Evolutionary conservation across 2,329 filamentous ascomycete genomes (phyloP), one percentile per base, ranked within the genome.

Genomic region (Pseudodiploospora longispora): DNA sequence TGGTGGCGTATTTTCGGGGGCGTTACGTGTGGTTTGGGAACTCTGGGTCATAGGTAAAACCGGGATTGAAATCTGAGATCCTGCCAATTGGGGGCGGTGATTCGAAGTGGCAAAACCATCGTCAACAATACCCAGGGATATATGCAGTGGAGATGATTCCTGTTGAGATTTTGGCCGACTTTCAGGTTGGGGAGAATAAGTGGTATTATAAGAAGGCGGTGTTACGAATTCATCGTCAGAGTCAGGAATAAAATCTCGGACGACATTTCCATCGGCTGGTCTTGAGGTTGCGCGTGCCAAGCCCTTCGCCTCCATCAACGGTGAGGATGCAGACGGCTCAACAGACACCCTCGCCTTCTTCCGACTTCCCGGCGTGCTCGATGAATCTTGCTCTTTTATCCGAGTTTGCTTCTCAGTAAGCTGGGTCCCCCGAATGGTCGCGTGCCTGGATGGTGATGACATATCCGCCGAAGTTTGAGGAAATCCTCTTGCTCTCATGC

Each of bases 221-320:
- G 54, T 72, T 34, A 72, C 52, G 36, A 70, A 72, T 36, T 79
- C 75, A 36, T 79, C 76, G 37, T 80, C 76, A 0, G 76, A 80
- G 51, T 80, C 76, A 41, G 72, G 66, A 35, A 80, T 71, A 6
- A 76, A 19, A 19, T 19, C 19, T 19, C 19, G 19, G 19, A 19
- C 19, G 19, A 19, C 19, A 19, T 2, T 19, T 19, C 3, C 19
- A 19, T 19, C 19, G 19, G 19, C 19, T 19, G 19, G 19, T 19
- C 19, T 2, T 19, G 19, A 19, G 19, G 19, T 19, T 19, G 19
- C 19, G 19, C 19, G 19, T 19, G 19, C 19, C 19, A 19, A 19
- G 19, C 19, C 19, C 19, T 19, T 19, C 19, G 19, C 19, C 19
- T 19, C 19, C 19, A 19, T 19, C 19, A 19, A 19, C 19, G 19